These are phyloP conservation scores for Dryas integrifolia DNA, from an alignment of 331 rosid genomes.

Conservation along the genomic window DNA sequence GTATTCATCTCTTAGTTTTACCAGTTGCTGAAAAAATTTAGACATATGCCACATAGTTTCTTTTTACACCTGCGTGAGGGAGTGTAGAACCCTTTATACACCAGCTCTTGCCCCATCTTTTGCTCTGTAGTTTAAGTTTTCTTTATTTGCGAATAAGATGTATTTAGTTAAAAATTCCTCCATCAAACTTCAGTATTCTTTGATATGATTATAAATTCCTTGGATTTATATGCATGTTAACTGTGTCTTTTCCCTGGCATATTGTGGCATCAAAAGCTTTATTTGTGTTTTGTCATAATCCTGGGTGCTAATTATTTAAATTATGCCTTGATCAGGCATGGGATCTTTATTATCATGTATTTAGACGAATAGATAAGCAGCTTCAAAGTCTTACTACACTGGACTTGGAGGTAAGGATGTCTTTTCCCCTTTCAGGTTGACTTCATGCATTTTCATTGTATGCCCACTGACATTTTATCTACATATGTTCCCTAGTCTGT, in stretches of 20 bases:
- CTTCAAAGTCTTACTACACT: conserved; percentile 93
- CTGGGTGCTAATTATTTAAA: conserved; percentile 17
- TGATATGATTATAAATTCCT: too few species aligned
- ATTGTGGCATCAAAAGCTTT: neutral
- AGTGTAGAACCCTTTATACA: neutral
- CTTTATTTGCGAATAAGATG: neutral
- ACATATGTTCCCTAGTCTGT: conserved; percentile 57
- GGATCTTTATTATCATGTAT: conserved; percentile 97
- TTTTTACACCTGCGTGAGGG: neutral
- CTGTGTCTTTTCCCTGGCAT: conserved; percentile 4
- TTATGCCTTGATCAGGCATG: conserved; percentile 67
- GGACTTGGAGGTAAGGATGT: conserved; percentile 74
- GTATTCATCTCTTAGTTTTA: too few species aligned
- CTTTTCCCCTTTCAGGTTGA: neutral
- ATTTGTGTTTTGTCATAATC: neutral
- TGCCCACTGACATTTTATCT: conserved; percentile 26
- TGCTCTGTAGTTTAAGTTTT: neutral
- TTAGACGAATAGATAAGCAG: conserved; percentile 93
- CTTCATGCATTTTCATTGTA: conserved; percentile 6
- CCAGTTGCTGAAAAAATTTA: too few species aligned
- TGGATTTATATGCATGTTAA: neutral
- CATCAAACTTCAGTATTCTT: neutral
- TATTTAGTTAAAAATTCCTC: neutral
- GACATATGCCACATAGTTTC: neutral
- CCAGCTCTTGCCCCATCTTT: neutral